These are phyloP conservation scores for Parastagonospora avenae DNA, from an alignment of 2,329 filamentous ascomycete genomes.

Conservation along the genomic window DNA sequence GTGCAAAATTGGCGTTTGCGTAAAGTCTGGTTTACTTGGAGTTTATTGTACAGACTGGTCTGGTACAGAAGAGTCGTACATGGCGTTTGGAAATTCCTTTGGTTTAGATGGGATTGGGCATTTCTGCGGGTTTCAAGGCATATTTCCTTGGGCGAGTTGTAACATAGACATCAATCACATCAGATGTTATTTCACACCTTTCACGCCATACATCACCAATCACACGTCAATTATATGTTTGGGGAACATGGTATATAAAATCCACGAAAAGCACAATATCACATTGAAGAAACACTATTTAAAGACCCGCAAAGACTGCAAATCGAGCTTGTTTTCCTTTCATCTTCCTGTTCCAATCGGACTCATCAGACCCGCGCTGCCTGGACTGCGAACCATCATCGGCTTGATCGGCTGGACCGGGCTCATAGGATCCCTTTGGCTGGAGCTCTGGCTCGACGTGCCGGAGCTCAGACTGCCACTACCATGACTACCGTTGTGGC, in stretches of 20 bases:
- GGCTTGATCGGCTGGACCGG: conserved; percentile 42
- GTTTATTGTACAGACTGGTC: too few relatives aligned
- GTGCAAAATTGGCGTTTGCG: too few relatives aligned
- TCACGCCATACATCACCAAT: neutral
- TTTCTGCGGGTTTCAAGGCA: neutral
- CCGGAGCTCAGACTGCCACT: conserved; percentile 55
- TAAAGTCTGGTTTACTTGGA: too few relatives aligned
- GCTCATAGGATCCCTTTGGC: conserved; percentile 47
- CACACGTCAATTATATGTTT: neutral
- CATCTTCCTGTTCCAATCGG: conserved; percentile 36
- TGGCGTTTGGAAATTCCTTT: neutral
- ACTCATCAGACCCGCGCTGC: conserved; percentile 38
- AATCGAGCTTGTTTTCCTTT: conserved; percentile 25
- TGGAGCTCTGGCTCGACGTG: conserved; percentile 47
- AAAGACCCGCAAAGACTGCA: conserved; percentile 26
- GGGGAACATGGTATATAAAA: neutral
- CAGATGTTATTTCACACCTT: neutral
- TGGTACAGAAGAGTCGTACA: neutral
- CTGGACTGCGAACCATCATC: conserved; percentile 40
- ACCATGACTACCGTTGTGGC: conserved; percentile 52
- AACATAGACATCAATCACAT: neutral
- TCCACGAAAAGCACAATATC: conserved; percentile 2
- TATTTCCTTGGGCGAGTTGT: neutral
- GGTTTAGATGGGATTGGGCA: neutral
- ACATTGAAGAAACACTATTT: neutral